Conservation (phyloP, 2,329 filamentous ascomycete species). For the Fusarium temperatum region DNA sequence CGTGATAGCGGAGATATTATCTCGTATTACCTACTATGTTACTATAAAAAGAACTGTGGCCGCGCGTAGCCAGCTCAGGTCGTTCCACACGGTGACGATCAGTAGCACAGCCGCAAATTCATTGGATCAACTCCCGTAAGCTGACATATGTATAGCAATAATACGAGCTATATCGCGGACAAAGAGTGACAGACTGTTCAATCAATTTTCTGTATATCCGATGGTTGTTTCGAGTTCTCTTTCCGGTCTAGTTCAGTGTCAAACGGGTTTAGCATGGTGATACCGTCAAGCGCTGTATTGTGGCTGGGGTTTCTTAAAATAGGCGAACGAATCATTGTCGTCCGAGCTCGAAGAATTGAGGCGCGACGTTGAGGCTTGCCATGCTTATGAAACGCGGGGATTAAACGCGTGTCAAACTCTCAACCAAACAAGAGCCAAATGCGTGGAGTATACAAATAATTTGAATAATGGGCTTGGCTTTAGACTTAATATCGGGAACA, state of each 20-base stretch:
- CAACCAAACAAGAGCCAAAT: background rate
- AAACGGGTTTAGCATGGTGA: background rate
- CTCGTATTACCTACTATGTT: constrained; percentile 1
- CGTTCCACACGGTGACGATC: background rate
- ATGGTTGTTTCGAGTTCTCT: background rate
- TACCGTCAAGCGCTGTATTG: background rate
- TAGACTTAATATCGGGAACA: background rate
- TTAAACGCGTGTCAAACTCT: background rate
- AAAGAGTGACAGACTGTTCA: background rate
- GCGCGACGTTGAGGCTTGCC: background rate
- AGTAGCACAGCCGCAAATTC: background rate
- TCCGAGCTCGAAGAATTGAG: fast-evolving
- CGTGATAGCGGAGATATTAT: background rate
- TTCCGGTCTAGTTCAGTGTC: background rate
- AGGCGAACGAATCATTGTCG: background rate
- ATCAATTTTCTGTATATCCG: background rate
- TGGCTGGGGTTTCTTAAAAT: background rate
- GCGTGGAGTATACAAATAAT: background rate
- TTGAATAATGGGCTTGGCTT: background rate
- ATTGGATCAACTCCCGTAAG: background rate
- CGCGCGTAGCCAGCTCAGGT: constrained; percentile 9
- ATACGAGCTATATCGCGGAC: background rate
- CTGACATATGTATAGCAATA: background rate
- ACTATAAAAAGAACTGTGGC: constrained; percentile 20
- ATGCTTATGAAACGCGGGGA: background rate